Evolutionary conservation across 352 stramenopile species (phyloP).

Genomic region (Globisporangium carolinianum): DNA sequence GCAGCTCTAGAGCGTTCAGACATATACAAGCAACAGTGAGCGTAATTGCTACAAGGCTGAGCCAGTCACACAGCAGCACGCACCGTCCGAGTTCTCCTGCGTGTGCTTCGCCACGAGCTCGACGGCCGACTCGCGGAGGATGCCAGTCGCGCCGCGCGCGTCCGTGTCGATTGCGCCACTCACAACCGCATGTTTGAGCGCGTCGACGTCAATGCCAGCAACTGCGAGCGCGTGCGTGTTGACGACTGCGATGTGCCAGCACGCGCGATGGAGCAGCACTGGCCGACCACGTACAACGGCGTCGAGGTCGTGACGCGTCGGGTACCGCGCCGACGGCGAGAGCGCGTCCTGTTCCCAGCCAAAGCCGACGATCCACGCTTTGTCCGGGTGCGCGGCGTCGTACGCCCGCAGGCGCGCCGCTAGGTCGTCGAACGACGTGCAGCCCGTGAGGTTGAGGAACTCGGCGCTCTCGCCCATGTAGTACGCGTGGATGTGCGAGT

Average conservation of each 20-base stretch:
- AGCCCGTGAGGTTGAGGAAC: slow-evolving; percentile 78
- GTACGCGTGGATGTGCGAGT: slow-evolving; percentile 87
- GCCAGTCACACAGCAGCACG: neutral
- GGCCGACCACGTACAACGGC: slow-evolving; percentile 54
- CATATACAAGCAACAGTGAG: neutral
- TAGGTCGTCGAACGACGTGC: slow-evolving; percentile 71
- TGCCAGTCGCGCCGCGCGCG: slow-evolving; percentile 50
- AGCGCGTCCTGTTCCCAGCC: slow-evolving; percentile 86
- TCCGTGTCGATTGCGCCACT: slow-evolving; percentile 65
- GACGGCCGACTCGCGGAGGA: slow-evolving; percentile 65
- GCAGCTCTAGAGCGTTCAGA: slow-evolving; percentile 28
- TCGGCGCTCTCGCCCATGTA: slow-evolving; percentile 76
- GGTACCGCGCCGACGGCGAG: slow-evolving; percentile 47
- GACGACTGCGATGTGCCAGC: slow-evolving; percentile 84
- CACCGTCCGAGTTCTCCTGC: slow-evolving; percentile 60
- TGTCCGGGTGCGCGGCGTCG: slow-evolving; percentile 51
- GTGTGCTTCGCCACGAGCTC: slow-evolving; percentile 66
- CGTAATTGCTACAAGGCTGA: neutral
- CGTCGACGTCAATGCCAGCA: slow-evolving; percentile 35
- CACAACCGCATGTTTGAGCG: slow-evolving; percentile 20
- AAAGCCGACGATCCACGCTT: slow-evolving; percentile 75
- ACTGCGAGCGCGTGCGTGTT: slow-evolving; percentile 83
- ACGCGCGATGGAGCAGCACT: slow-evolving; percentile 82
- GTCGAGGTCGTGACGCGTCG: slow-evolving; percentile 74
- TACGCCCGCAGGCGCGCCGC: slow-evolving; percentile 40